These are phyloP conservation scores for Jaltomata sinuosa DNA, from an alignment of 257 asterid genomes.

Conservation along the genomic window DNA sequence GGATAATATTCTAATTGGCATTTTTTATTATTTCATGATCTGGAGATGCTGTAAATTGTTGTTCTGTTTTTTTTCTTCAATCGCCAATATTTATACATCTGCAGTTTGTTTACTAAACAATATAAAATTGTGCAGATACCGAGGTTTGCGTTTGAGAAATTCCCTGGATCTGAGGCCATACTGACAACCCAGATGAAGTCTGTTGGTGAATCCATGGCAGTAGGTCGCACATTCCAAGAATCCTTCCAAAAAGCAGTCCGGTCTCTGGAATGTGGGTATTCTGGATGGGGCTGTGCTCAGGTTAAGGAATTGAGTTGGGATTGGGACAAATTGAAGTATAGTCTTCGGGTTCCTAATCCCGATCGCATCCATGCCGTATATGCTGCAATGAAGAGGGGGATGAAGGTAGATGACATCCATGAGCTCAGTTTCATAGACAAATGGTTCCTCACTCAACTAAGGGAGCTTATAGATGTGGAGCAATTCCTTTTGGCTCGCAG, in stretches of 20 bases:
- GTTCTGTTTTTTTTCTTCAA: neutral
- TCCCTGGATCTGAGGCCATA: slow-evolving; percentile 96
- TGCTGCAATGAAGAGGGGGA: slow-evolving; percentile 93
- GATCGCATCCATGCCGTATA: slow-evolving; percentile 87
- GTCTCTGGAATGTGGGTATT: slow-evolving; percentile 72
- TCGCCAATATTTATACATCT: neutral
- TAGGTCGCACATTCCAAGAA: slow-evolving; percentile 95
- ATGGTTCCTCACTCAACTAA: slow-evolving; percentile 89
- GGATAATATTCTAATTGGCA: neutral
- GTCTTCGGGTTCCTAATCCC: slow-evolving; percentile 80
- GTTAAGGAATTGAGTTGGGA: slow-evolving; percentile 88
- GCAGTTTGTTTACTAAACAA: neutral
- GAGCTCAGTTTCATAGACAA: slow-evolving; percentile 74
- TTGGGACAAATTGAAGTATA: slow-evolving; percentile 69
- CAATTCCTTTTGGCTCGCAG: slow-evolving; percentile 45
- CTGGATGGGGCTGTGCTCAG: slow-evolving; percentile 92
- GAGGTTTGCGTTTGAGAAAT: slow-evolving; percentile 91
- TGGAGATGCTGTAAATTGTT: neutral
- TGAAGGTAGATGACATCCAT: slow-evolving; percentile 82
- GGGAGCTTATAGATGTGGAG: slow-evolving; percentile 87
- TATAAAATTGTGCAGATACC: slow-evolving; percentile 54
- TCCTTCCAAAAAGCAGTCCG: slow-evolving; percentile 94
- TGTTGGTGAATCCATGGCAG: slow-evolving; percentile 98
- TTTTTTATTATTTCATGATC: neutral
- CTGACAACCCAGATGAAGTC: slow-evolving; percentile 98